Evolutionary conservation across 768 basidiomycete genomes (phyloP), one percentile per base, ranked within the genome.

Genomic region (Boletus rex-veris): DNA sequence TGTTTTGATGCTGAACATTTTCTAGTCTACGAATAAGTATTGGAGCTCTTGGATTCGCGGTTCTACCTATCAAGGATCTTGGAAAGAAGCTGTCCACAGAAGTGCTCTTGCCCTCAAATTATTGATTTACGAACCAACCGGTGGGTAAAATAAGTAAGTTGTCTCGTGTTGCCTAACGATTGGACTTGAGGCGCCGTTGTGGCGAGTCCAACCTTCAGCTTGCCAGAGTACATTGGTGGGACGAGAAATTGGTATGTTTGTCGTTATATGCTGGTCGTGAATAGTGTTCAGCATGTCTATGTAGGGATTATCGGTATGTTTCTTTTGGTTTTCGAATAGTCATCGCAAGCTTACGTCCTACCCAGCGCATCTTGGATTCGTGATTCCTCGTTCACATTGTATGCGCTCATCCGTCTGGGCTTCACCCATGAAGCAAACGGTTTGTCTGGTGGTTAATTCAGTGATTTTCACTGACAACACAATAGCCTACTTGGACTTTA

Each of bases 331-430:
- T 28, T 19, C 28, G 7, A 1, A 38, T 6, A n/a, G 6, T 36
- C 24, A 3, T 24, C 19, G 30, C 12, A 21, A 44, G 18, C 38
- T 51, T n/a, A 46, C 4, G 7, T 40, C 37, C 30, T 36, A 24
- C 49, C 24, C 56, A 88, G 88, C 19, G 85, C 84, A 4, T 90
- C 88, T 1, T 92, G 90, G 90, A 92, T 98, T 64, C 85, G 96
- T n/a, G 96, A 99, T 65, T 87, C 93, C 0, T 91, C 90, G 0
- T 99, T 99, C 76, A 93, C 92, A 1, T 80, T 98, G 6, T 99
- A 98, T 64, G 96, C 95, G 0, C 79, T 98, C 37, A 86, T 98
- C 53, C 80, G 97, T 37, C 80, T 98, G 1, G 97, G 96, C 0
- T 98, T 95, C 72, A 98, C 94, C 0, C 80, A 89, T 18, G 96